Percentiles rank a stretch among this genome's conserved stretches.
These are phyloP conservation scores for Zostera marina DNA, from an alignment of 116 monocot species.

Conservation along the genomic window DNA sequence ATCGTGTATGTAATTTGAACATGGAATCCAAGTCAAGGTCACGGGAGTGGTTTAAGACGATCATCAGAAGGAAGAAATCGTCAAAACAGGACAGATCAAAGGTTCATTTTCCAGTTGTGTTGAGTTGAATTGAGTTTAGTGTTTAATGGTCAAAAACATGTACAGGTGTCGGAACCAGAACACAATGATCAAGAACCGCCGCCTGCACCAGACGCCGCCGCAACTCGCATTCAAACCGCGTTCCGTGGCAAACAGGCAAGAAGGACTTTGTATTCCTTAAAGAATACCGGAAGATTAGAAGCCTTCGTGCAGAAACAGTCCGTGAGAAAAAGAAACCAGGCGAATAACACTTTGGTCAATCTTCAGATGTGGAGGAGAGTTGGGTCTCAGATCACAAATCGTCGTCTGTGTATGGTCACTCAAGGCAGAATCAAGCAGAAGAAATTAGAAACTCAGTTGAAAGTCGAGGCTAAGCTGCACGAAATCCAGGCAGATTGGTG, in stretches of 20 bases:
- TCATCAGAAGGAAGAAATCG: too few relatives aligned
- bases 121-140: too few relatives aligned
- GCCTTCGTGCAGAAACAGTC: conserved; percentile 17
- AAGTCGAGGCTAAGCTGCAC: conserved; percentile 75
- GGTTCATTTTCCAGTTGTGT: too few relatives aligned
- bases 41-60: too few relatives aligned
- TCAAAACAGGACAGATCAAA: too few relatives aligned
- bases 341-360: conserved; percentile 27
- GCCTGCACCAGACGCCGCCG: too few relatives aligned
- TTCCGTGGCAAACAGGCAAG: conserved; percentile 30
- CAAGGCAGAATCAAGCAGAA: conserved; percentile 67
- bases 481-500: conserved; percentile 67
- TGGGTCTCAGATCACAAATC: conserved; percentile 50
- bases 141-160: too few relatives aligned
- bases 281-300: conserved; percentile 31
- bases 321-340: conserved; percentile 26
- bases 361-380: conserved; percentile 53
- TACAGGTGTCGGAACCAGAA: too few relatives aligned
- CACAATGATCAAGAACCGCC: too few relatives aligned
- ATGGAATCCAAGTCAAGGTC: too few relatives aligned
- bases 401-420: conserved; percentile 52
- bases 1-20: too few relatives aligned
- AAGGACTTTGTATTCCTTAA: conserved; percentile 32
- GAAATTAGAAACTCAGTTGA: conserved; percentile 54
- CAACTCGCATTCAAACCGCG: too few relatives aligned